Base-by-base conservation (phyloP, 1,139 yeast species). In the Kurtzmaniella quercitrusa region DNA sequence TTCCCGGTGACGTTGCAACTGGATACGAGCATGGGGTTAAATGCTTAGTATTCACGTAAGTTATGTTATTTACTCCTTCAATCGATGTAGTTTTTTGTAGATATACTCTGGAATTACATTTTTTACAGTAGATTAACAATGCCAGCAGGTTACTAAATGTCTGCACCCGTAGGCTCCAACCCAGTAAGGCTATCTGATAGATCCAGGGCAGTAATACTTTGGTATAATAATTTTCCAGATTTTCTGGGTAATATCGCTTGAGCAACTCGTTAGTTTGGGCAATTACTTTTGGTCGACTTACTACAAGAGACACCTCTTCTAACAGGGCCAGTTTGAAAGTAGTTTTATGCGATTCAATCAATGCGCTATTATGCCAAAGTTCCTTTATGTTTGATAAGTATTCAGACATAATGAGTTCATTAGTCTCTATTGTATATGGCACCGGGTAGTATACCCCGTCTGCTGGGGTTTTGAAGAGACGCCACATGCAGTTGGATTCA, bases 101-200 rank as follows among this genome's bases (percentile, higher is more conserved):
- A 44, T 68, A 67, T 5, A 66, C 52, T 41, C 73, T 53, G 44
- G 61, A 60, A 53, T 70, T 68, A 48, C 77, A 71, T 48, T 62
- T 63, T 39, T 57, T 47, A 52, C 75, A 71, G 10, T 60, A 59
- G 38, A 71, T 50, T n/a, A 68, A 52, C 4, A 68, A 52, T 1
- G 68, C 63, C 17, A 61, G 44, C 15, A 60, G 59, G 14, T 55
- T 43, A 8, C 63, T 51, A 48, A 63, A 64, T 2, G 60, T 50
- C 49, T 67, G 74, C 9, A 65, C 59, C 40, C 63, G 53, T 34
- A 71, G 53, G 15, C 57, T 53, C 76, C 76, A 71, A 2, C 76
- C 75, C 45, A 60, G 46, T 31, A 63, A 50, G 2, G 75, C 70
- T 15, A 68, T 46, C 12, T 56, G 46, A 47, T 68, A 70, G 25